Percentiles rank a stretch among this genome's conserved stretches.
Conservation (phyloP, 192 early-diverging fungal species). For the Coemansia sp. region DNA sequence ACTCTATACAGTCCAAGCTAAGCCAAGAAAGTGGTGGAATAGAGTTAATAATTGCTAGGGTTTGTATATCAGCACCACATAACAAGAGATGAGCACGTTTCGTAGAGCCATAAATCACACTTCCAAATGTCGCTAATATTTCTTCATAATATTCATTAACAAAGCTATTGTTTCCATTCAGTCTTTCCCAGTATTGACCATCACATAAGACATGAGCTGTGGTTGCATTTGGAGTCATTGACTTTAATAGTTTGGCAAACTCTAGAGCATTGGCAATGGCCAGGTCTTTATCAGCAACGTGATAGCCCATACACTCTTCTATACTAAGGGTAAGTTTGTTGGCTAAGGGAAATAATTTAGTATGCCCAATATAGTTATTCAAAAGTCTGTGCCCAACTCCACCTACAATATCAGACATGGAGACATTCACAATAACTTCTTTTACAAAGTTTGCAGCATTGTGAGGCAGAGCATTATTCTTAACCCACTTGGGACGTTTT, state of each 20-base stretch:
- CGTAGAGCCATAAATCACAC: not conserved
- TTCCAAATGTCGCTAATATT: not conserved
- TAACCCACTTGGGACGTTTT: not conserved
- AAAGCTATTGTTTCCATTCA: not conserved
- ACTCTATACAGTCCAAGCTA: not conserved
- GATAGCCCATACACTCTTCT: not conserved
- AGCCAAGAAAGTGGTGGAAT: not conserved
- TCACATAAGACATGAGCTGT: not conserved
- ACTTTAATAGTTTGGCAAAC: not conserved
- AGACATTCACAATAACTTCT: not conserved
- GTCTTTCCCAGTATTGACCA: not conserved
- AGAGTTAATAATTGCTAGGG: no score
- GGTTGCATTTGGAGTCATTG: not conserved
- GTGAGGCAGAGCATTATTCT: not conserved
- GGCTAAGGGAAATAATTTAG: not conserved
- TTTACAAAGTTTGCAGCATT: not conserved
- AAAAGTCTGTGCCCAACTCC: no score
- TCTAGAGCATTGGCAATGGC: not conserved
- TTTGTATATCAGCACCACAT: no score
- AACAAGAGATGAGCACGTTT: not conserved
- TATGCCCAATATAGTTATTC: not conserved
- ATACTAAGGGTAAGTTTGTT: not conserved
- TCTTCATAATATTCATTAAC: not conserved
- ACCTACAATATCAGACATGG: not conserved
- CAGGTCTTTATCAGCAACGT: not conserved